Conservation (phyloP, 1,284 basidiomycete genomes). For the Sporisorium sorghi region DNA sequence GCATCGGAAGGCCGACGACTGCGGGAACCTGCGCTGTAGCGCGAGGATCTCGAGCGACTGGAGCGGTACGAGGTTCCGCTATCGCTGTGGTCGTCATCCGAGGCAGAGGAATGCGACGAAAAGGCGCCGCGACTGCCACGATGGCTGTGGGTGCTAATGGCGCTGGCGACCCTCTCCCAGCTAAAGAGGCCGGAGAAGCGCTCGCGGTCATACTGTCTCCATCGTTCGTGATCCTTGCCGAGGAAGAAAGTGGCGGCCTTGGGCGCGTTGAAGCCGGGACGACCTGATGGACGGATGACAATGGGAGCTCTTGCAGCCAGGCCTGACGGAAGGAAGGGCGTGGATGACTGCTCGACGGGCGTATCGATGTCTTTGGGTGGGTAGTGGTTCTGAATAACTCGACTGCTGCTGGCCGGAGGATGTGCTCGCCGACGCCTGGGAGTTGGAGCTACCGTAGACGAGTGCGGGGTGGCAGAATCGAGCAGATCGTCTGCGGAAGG, state of each 20-base stretch:
- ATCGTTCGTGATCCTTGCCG: conserved; percentile 66
- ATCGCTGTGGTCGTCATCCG: conserved; percentile 46
- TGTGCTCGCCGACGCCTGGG: conserved; percentile 12
- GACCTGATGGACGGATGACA: conserved; percentile 47
- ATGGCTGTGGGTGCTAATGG: conserved; percentile 43
- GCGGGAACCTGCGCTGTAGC: conserved; percentile 17
- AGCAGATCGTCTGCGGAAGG: not conserved
- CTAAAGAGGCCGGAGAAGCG: conserved; percentile 41
- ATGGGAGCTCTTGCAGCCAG: conserved; percentile 35
- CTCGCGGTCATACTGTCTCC: conserved; percentile 57
- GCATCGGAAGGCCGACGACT: conserved; percentile 35
- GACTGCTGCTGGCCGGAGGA: conserved; percentile 10
- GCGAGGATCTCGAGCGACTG: conserved; percentile 39
- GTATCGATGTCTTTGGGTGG: conserved; percentile 35
- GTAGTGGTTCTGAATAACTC: conserved; percentile 41
- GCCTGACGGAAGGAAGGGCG: conserved; percentile 13
- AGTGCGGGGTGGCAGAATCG: conserved; percentile 17
- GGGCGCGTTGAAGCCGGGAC: conserved; percentile 44
- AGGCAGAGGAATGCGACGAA: conserved; percentile 38
- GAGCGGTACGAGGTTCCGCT: conserved; percentile 40
- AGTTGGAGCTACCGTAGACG: conserved; percentile 14
- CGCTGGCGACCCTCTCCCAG: conserved; percentile 48
- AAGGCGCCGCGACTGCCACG: conserved; percentile 36
- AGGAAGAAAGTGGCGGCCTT: conserved; percentile 63
- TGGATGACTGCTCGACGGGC: conserved; percentile 4